Percentiles rank a stretch among this genome's conserved stretches.
Conservation (phyloP, 106 monocot species). For the Phalaenopsis equestris region DNA sequence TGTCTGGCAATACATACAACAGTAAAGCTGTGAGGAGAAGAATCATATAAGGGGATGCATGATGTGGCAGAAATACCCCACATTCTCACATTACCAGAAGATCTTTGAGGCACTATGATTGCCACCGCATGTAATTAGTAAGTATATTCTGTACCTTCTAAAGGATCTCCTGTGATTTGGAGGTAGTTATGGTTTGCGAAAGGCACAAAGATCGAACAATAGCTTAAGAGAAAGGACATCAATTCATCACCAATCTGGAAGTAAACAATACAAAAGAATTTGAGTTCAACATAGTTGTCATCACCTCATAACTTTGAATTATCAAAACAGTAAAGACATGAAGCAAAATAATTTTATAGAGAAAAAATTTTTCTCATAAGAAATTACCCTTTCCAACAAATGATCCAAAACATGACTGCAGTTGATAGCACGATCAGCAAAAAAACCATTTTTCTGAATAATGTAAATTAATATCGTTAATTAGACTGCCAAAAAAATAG, state of each 20-base stretch:
- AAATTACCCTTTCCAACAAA: constrained; percentile 9
- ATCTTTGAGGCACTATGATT: not conserved
- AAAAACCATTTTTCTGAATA: constrained; percentile 3
- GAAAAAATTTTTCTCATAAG: not conserved
- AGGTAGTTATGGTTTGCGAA: constrained; percentile 6
- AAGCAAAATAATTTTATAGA: not conserved
- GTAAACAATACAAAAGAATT: not conserved
- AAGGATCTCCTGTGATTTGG: not conserved
- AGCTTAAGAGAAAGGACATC: not conserved
- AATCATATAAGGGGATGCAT: not conserved
- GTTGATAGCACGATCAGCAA: constrained; percentile 1
- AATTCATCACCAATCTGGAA: constrained; percentile 8
- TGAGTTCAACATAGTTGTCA: not conserved
- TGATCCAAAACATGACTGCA: not conserved
- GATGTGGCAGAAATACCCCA: not conserved
- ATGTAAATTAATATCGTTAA: not conserved
- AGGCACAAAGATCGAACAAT: constrained; percentile 7
- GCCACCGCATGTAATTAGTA: not conserved
- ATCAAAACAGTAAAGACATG: not conserved
- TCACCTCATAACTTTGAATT: no score
- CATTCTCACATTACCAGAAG: not conserved
- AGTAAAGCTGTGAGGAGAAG: not conserved
- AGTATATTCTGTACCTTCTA: constrained; percentile 1
- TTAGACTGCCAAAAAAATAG: not conserved
- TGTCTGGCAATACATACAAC: not conserved